Conservation (phyloP, 208 protist genomes). For the Trichomonas gallinae region DNA sequence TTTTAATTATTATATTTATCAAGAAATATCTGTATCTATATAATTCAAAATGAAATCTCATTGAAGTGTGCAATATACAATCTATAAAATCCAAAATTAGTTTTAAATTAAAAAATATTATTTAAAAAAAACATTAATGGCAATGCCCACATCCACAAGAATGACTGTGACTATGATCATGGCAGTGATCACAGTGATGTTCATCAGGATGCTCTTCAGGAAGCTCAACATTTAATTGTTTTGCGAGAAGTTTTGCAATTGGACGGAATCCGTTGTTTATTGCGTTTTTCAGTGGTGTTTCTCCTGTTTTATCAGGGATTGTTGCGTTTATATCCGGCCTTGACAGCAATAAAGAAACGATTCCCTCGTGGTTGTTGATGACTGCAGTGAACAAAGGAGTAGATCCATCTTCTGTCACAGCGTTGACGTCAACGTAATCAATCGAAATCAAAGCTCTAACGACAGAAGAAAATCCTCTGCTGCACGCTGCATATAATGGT, state of each 20-base stretch:
- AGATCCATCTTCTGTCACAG: not conserved
- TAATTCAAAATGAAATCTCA: too few relatives aligned
- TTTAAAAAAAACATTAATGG: not conserved
- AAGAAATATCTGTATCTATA: too few relatives aligned
- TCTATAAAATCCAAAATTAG: too few relatives aligned
- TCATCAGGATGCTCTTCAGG: not conserved
- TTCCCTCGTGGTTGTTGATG: slow-evolving; percentile 5
- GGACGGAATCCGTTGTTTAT: not conserved
- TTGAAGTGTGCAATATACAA: too few relatives aligned
- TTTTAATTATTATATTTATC: too few relatives aligned
- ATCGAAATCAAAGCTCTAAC: not conserved
- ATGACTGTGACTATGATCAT: not conserved
- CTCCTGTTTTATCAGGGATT: not conserved
- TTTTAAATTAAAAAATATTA: too few relatives aligned
- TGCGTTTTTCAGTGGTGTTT: not conserved
- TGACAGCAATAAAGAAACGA: not conserved
- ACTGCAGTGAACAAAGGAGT: not conserved
- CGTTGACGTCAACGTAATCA: not conserved
- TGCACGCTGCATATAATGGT: not conserved
- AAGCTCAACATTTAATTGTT: not conserved
- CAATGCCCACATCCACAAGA: not conserved
- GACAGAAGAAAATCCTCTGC: not conserved
- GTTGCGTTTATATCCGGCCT: not conserved
- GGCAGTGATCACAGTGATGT: not conserved
- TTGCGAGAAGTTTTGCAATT: not conserved